These are phyloP conservation scores for Pisolithus tinctorius DNA, from an alignment of 768 basidiomycete species.

Conservation along the genomic window DNA sequence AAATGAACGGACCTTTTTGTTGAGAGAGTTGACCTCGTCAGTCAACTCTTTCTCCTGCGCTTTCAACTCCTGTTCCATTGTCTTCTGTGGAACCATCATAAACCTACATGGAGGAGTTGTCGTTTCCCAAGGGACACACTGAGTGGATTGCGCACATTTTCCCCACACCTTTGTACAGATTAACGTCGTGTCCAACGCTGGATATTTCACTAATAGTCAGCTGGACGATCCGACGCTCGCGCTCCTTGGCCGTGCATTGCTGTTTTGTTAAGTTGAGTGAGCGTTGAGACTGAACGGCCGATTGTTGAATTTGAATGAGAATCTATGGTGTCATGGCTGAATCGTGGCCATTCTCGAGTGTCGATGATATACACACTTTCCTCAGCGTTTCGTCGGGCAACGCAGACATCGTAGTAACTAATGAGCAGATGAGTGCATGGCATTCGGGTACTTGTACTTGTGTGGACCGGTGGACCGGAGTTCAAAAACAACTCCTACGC, in stretches of 20 bases:
- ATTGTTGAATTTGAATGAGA: slow-evolving; percentile 87
- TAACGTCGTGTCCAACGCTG: slow-evolving; percentile 62
- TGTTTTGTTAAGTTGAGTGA: slow-evolving; percentile 67
- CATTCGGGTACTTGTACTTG: background rate
- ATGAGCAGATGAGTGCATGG: slow-evolving; percentile 8
- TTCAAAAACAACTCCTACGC: slow-evolving; percentile 24
- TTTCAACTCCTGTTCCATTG: slow-evolving; percentile 75
- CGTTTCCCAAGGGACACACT: slow-evolving; percentile 1
- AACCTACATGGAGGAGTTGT: slow-evolving; percentile 52
- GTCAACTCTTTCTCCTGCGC: slow-evolving; percentile 73
- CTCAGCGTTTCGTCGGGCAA: slow-evolving; percentile 77
- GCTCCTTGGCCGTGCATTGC: slow-evolving; percentile 74
- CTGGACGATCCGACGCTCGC: slow-evolving; percentile 84
- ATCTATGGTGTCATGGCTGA: slow-evolving; percentile 48
- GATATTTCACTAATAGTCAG: slow-evolving; percentile 82
- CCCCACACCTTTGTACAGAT: slow-evolving; percentile 90
- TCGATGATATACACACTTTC: slow-evolving; percentile 42
- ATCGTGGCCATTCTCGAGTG: slow-evolving; percentile 7
- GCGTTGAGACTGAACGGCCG: slow-evolving; percentile 79
- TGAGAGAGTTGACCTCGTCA: slow-evolving; percentile 75
- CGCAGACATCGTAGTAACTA: slow-evolving; percentile 36
- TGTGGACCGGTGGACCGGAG: slow-evolving; percentile 18
- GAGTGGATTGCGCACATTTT: slow-evolving; percentile 60
- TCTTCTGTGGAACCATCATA: slow-evolving; percentile 72
- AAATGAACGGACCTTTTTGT: slow-evolving; percentile 66